Base-by-base conservation (phyloP, 208 protist species). In the Leishmania martiniquensis region DNA sequence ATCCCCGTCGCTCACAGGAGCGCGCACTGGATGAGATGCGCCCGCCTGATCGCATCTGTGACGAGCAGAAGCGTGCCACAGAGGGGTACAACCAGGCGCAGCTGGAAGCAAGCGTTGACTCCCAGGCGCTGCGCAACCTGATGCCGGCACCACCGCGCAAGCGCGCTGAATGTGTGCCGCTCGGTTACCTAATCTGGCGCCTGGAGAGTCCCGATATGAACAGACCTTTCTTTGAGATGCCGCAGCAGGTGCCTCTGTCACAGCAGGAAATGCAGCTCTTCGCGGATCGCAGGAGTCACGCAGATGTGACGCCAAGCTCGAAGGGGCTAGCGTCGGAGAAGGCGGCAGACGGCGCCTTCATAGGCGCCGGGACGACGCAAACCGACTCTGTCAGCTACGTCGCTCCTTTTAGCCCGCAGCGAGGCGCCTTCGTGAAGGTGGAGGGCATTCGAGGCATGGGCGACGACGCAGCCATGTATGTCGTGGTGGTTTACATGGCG, bases 1-100 rank as follows among this genome's bases (percentile, higher is more conserved):
- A 96, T 78, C 92, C 92, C 17, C 87, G 92, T 13, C 87, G 87
- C 37, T 90, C 92, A 51, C 77, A 86, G 54, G 84, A 88, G 70
- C 86, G 92, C 12, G 72, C 70, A 49, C 59, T 86, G 6, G 77
- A 86, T 22, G 88, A 90, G 25, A 65, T 78, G 15, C 86, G 88
- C 17, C 75, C 83, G 5, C 57, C 76, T 44, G 81, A 87, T 3
- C 84, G 87, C 69, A 81, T 92, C 65, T 62, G 34, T 42, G 84
- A 89, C 22, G 85, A 90, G 75, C 84, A 92, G 69, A 59, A 73
- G 34, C 63, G 80, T 9, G 71, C 74, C 25, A 79, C 78, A 70
- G 67, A 88, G 62, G 85, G 86, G 65, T 94, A 92, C 83, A 75
- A 73, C 7, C 84, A 90, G 59, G 15, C 47, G 17, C 72, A 92